Percentiles rank a stretch among this genome's conserved stretches.
Evolutionary conservation across 768 basidiomycete genomes (phyloP).

Genomic region (Epithele typhae): DNA sequence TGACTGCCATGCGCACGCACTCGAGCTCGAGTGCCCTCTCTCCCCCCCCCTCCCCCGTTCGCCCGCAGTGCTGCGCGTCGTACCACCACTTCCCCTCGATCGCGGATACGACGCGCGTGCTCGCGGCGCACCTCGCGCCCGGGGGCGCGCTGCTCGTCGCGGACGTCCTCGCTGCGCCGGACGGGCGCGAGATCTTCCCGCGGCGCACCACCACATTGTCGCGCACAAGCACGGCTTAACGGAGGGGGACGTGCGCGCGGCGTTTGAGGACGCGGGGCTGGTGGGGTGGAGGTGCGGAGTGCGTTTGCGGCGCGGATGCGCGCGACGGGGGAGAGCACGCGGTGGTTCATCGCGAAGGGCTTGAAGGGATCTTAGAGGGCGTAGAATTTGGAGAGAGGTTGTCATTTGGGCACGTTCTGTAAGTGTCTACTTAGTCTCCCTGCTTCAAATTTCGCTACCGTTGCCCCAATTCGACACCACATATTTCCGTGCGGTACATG

Average conservation of each 20-base stretch:
- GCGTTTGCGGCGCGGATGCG: slow-evolving; percentile 28
- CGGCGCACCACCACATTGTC: slow-evolving; percentile 40
- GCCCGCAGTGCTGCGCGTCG: slow-evolving; percentile 50
- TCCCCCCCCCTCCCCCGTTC: neutral
- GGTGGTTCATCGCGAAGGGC: slow-evolving; percentile 46
- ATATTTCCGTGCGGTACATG: too few relatives aligned
- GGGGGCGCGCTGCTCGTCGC: slow-evolving; percentile 56
- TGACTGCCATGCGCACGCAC: neutral
- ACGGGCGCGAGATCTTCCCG: slow-evolving; percentile 33
- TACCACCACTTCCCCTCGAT: slow-evolving; percentile 62
- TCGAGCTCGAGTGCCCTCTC: neutral
- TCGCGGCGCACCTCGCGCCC: slow-evolving; percentile 58
- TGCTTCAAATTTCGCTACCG: too few relatives aligned
- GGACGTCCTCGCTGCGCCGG: slow-evolving; percentile 38
- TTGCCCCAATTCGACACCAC: too few relatives aligned
- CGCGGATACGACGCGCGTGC: slow-evolving; percentile 42
- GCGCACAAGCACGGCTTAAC: slow-evolving; percentile 52
- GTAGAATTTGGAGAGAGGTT: too few relatives aligned
- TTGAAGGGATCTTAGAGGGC: slow-evolving; percentile 1
- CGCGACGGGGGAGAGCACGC: slow-evolving; percentile 29
- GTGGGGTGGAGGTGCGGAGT: slow-evolving; percentile 35
- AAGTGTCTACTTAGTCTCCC: too few relatives aligned
- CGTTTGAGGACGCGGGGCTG: slow-evolving; percentile 54
- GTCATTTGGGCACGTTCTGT: too few relatives aligned
- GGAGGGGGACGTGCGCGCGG: slow-evolving; percentile 40